Base-by-base conservation (phyloP, 2,329 filamentous ascomycete species). In the Stagonosporopsis chrysanthemi region DNA sequence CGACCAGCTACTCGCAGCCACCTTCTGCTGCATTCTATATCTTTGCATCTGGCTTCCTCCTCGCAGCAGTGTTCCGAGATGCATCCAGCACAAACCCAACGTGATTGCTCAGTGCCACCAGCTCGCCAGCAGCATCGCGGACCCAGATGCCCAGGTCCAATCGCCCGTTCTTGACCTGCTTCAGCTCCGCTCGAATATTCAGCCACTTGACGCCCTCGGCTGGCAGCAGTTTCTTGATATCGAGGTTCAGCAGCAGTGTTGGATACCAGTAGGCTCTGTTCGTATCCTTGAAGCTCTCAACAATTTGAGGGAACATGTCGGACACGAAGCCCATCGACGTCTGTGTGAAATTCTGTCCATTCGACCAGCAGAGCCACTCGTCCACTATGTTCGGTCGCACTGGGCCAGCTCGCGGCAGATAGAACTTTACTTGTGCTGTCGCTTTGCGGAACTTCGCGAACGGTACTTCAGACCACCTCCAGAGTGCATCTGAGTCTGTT, bases 131-230 rank as follows among this genome's bases (percentile, higher is more conserved):
- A 33, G 82, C 82, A 76, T 93, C 88, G 71, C 88, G 74, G 2
- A 93, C 78, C 26, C 87, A 77, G 22, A 94, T 81, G 62, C 94
- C 89, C 42, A 92, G 69, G 78, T 96, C 91, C 71, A 90, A 88
- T 56, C 89, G 80, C 1, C 91, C 91, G 62, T 91, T 87, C 63
- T 81, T 82, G 39, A 93, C 84, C 73, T 82, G 79, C 75, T 91
- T 92, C 4, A 86, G 81, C 52, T 84, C 81, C 12, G 88, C 81
- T 29, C 90, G 81, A 38, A 87, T 80, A 66, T 88, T 88, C 50
- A 96, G 71, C 87, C 89, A 95, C 71, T 91, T 87, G 1, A 86
- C 85, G 0, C 91, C 90, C 39, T 85, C 84, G 4, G 78, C 76
- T 0, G 90, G 90, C 41, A 96, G 72, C 6, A 82, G 74, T 71